Base-by-base conservation (phyloP, 805 yeast species). In the Ogataea siamensis region DNA sequence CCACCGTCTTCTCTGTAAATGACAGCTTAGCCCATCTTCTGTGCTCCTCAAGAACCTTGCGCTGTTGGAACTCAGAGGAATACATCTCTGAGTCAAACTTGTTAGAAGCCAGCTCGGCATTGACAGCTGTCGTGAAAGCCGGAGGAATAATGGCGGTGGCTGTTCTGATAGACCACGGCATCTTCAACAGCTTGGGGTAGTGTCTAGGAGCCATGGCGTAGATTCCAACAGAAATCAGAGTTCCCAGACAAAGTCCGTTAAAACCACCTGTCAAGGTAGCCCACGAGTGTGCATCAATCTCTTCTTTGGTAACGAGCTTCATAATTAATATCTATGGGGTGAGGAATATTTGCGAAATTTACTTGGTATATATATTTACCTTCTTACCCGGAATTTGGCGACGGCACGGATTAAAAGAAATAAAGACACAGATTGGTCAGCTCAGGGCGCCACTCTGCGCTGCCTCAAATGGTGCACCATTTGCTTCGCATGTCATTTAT, bases 111-210 rank as follows among this genome's bases (percentile, higher is more conserved):
- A 72, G 73, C 60, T 86, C 95, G 11, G 87, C 89, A 45, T 66
- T 66, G 34, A 84, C 78, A 3, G 83, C 77, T 7, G 80, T 72
- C 18, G 71, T 50, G 28, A 79, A 62, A 2, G 83, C 73, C 21
- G 85, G 81, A 10, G 95, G 94, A 23, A 78, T 71, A 40, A 82
- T 74, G 50, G 76, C 76, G 37, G 80, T 59, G 5, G 87, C 86
- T 2, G 91, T 78, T 47, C 73, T 71, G 45, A 80, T 66, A 10
- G 78, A 68, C 69, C 72, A 78, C n/a, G 81, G 69, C 47, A 74
- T 49, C 22, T 56, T 63, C 50, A 74, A 63, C 7, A 63, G 51
- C 28, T 40, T 42, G 18, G 80, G 80, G 47, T 51, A 74, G 40
- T 62, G 61, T 43, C 63, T 64, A 6, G 74, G 74, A 21, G 78